Conservation (phyloP, 352 stramenopile genomes). For the Pythium chondricola region DNA sequence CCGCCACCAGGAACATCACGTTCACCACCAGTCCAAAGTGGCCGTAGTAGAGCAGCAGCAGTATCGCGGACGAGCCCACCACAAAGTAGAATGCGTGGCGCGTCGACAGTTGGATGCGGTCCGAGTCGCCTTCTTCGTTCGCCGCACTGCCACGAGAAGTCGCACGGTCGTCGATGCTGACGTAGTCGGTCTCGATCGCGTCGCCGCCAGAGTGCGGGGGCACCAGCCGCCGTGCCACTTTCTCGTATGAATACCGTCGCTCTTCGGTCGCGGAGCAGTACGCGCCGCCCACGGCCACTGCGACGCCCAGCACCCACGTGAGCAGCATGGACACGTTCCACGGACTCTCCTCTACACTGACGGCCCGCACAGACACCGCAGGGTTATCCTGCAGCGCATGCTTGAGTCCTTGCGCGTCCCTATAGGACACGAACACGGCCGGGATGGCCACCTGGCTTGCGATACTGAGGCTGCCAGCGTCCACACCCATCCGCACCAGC, state of each 20-base stretch:
- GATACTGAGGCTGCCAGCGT: conserved; percentile 1
- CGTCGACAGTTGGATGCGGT: conserved; percentile 38
- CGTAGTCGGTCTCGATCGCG: conserved; percentile 11
- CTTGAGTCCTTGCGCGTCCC: conserved; percentile 31
- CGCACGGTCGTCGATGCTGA: conserved; percentile 16
- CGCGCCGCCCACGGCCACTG: conserved; percentile 33
- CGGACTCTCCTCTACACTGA: conserved; percentile 37
- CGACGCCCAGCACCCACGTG: conserved; percentile 51
- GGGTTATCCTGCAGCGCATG: conserved; percentile 9
- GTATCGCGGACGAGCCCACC: conserved; percentile 39
- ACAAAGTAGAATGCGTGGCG: conserved; percentile 52
- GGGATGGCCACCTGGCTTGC: conserved; percentile 21
- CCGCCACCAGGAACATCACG: conserved; percentile 46
- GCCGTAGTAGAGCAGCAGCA: conserved; percentile 67
- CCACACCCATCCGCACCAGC: conserved; percentile 33
- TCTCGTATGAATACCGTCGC: conserved; percentile 41
- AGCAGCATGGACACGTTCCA: conserved; percentile 67
- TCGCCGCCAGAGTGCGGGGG: not conserved
- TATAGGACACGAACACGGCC: conserved; percentile 32
- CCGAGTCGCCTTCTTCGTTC: not conserved
- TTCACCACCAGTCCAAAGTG: conserved; percentile 47
- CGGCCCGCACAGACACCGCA: conserved; percentile 21
- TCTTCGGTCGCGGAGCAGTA: conserved; percentile 51
- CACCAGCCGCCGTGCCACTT: conserved; percentile 22
- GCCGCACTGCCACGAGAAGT: not conserved